Conservation (phyloP, 169 alveolate genomes). For the Cryptosporidium muris region DNA sequence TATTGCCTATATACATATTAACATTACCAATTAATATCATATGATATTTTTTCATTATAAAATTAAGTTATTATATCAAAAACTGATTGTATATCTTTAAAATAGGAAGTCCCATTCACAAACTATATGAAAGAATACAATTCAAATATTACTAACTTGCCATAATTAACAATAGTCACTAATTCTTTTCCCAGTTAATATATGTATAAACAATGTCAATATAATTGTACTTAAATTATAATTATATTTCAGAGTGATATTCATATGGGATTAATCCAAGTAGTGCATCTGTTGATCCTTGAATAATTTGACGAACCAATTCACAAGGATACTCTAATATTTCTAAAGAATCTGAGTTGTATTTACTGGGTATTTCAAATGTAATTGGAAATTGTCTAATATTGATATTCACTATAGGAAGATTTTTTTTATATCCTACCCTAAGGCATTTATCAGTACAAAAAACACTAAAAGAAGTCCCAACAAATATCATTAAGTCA, state of each 20-base stretch:
- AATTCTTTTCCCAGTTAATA: too few relatives aligned
- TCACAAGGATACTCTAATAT: slow-evolving; percentile 28
- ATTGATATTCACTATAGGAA: slow-evolving; percentile 57
- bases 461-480: slow-evolving; percentile 62
- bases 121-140: too few relatives aligned
- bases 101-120: too few relatives aligned
- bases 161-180: too few relatives aligned
- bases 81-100: too few relatives aligned
- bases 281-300: slow-evolving; percentile 57
- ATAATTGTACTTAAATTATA: too few relatives aligned
- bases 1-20: too few relatives aligned
- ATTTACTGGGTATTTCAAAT: slow-evolving; percentile 7
- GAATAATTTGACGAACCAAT: slow-evolving; percentile 10
- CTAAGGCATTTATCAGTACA: slow-evolving; percentile 48
- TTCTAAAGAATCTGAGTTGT: slow-evolving; percentile 4
- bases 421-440: slow-evolving; percentile 30
- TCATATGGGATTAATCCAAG: neutral
- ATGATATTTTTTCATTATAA: too few relatives aligned
- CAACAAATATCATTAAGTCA: slow-evolving; percentile 54
- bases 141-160: too few relatives aligned
- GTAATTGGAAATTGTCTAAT: slow-evolving; percentile 33
- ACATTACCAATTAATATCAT: too few relatives aligned
- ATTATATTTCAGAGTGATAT: neutral
- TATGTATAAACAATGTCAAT: too few relatives aligned
- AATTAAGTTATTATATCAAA: too few relatives aligned